Percentiles rank a stretch among this genome's conserved stretches.
phyloP scores from a whole-genome alignment of 1,284 basidiomycete genomes.

The Trichosporon ovoides region DNA sequence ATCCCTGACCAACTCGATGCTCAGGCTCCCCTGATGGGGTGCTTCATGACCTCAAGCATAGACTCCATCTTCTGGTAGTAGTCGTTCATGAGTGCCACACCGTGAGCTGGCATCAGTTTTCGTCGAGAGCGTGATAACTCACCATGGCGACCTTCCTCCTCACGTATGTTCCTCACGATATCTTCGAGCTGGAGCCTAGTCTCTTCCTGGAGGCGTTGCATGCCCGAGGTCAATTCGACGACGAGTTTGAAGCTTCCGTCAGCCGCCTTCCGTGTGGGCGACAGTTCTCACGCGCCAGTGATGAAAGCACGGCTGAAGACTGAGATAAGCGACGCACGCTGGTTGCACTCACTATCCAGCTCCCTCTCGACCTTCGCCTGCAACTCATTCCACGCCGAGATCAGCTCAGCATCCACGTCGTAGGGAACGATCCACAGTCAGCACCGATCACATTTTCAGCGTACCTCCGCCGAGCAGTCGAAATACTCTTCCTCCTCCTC shows the following conservation, averaged over 20 bases:
- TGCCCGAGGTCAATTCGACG: background rate
- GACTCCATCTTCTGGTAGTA: background rate
- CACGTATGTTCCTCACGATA: background rate
- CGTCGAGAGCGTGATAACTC: background rate
- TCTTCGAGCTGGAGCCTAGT: constrained; percentile 2
- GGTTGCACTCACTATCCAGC: background rate
- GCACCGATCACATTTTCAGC: background rate
- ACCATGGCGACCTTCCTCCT: constrained; percentile 1
- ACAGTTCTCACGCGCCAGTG: background rate
- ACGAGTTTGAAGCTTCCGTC: background rate
- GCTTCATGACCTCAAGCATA: background rate
- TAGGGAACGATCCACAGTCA: background rate
- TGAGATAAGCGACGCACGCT: background rate
- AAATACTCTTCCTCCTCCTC: background rate
- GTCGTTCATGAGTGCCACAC: constrained; percentile 1
- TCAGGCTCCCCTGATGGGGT: background rate
- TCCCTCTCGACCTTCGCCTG: background rate
- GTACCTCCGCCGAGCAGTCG: background rate
- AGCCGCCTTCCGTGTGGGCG: background rate
- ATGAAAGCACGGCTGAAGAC: background rate
- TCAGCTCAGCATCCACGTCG: background rate
- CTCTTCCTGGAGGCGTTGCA: background rate
- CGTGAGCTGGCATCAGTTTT: background rate
- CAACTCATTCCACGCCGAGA: constrained; percentile 2
- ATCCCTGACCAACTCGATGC: too few relatives aligned